Percentiles rank a stretch among this genome's conserved stretches.
Conservation (phyloP, 1,284 basidiomycete genomes). For the Tremellales sp. region DNA sequence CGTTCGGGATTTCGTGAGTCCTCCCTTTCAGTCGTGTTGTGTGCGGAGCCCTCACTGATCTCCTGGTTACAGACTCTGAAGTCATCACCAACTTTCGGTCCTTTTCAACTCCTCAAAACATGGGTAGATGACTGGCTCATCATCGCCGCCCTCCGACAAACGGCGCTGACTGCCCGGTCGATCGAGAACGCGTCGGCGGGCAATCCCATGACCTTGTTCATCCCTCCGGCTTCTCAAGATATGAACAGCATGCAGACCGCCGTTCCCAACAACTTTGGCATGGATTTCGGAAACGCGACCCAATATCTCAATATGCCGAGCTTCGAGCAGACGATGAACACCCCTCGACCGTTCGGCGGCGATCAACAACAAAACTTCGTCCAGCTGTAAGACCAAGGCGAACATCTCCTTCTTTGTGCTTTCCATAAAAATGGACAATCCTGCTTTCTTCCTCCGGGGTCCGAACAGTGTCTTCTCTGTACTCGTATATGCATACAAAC, state of each 20-base stretch:
- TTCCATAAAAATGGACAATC: no score
- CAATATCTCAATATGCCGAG: slow-evolving; percentile 1
- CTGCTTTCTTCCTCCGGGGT: no score
- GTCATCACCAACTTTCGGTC: slow-evolving; percentile 35
- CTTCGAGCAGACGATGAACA: neutral
- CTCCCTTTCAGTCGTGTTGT: neutral
- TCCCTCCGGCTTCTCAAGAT: slow-evolving; percentile 11
- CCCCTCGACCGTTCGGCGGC: neutral
- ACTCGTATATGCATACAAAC: no score
- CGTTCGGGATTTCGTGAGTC: slow-evolving; percentile 36
- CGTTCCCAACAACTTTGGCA: slow-evolving; percentile 5
- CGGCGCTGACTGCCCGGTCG: slow-evolving; percentile 17
- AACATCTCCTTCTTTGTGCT: no score
- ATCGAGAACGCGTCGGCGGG: neutral
- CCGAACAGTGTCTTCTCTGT: no score
- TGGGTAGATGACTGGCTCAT: slow-evolving; percentile 44
- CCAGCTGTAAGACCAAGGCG: no score
- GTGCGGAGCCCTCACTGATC: neutral
- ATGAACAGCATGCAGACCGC: slow-evolving; percentile 18
- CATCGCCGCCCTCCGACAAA: slow-evolving; percentile 29
- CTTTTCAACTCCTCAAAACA: slow-evolving; percentile 44
- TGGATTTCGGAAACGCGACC: no score
- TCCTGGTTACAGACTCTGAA: slow-evolving; percentile 33
- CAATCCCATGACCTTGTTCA: slow-evolving; percentile 13
- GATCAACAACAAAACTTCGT: no score